Conservation (phyloP, 257 asterid genomes). For the Fraxinus excelsior region DNA sequence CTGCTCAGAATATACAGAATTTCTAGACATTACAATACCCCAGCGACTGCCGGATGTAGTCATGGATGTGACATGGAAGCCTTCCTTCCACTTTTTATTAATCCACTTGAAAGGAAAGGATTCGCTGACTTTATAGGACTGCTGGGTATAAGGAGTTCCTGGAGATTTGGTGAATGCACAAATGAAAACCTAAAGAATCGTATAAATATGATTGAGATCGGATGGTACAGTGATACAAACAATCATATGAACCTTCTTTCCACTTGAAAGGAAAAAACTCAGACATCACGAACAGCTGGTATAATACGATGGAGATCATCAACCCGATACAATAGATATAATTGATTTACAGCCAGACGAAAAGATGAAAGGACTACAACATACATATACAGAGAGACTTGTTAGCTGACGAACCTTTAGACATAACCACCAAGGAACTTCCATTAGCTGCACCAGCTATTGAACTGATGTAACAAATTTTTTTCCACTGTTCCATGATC, state of each 20-base stretch:
- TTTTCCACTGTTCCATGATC: conserved; percentile 99
- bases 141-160: conserved; percentile 98
- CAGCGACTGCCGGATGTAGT: conserved; percentile 98
- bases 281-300: not conserved
- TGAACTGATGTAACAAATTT: conserved; percentile 89
- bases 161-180: conserved; percentile 15
- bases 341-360: not conserved
- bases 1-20: conserved; percentile 92
- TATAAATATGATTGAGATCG: not conserved
- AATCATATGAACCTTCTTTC: not conserved
- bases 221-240: not conserved
- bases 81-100: conserved; percentile 98
- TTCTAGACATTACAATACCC: conserved; percentile 98
- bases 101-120: conserved; percentile 99
- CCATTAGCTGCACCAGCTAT: conserved; percentile 96
- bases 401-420: conserved; percentile 64
- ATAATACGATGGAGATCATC: not conserved
- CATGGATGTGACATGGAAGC: conserved; percentile 97
- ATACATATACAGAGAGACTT: not conserved
- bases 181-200: not conserved
- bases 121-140: conserved; percentile 94
- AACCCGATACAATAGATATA: not conserved
- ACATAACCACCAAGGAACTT: conserved; percentile 86
- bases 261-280: not conserved
- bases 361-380: not conserved